Base-by-base conservation (phyloP, 768 basidiomycete species). In the Tylopilus vinaceipallidus region DNA sequence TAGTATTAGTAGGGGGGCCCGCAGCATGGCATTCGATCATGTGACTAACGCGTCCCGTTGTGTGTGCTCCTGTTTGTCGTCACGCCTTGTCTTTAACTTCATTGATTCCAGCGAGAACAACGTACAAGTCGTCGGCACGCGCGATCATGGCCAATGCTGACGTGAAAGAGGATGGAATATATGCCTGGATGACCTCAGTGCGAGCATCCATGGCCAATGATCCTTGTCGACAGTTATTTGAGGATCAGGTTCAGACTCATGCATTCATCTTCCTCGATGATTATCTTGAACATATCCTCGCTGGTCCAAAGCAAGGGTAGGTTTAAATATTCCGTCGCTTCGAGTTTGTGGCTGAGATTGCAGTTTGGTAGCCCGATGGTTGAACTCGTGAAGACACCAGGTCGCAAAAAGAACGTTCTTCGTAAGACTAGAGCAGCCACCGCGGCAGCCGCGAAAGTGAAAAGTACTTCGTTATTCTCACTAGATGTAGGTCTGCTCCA, bases 361-460 rank as follows among this genome's bases (percentile, higher is more conserved):
- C 46, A 17, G 36, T 12, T 13, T 0, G 34, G 14, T 54, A 91
- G 89, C 40, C 78, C 82, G 8, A 77, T 91, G 14, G 83, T 89
- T 35, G 88, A 91, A 45, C 76, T 92, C 16, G 81, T 92, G 3
- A 92, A 92, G 70, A 92, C 91, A 1, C 90, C 90, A 13, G 83
- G 86, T 26, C 79, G 88, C 37, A 88, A 80, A 66, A 88, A 79
- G 68, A 75, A 73, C 41, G 66, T 75, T 13, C 70, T 72, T 4
- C 79, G 75, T 56, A 79, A 76, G 56, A 72, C 77, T 16, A 80
- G 80, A 56, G 63, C 73, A n/a, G 70, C 64, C 22, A 54, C 64
- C 11, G 62, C 63, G 16, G 64, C 69, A 4, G 60, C 73, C 6
- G 77, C 77, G 9, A 82, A 78, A 61, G 67, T 76, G 48, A 75